Conservation (phyloP, 1,284 basidiomycete genomes). For the Schizophyllum amplum region DNA sequence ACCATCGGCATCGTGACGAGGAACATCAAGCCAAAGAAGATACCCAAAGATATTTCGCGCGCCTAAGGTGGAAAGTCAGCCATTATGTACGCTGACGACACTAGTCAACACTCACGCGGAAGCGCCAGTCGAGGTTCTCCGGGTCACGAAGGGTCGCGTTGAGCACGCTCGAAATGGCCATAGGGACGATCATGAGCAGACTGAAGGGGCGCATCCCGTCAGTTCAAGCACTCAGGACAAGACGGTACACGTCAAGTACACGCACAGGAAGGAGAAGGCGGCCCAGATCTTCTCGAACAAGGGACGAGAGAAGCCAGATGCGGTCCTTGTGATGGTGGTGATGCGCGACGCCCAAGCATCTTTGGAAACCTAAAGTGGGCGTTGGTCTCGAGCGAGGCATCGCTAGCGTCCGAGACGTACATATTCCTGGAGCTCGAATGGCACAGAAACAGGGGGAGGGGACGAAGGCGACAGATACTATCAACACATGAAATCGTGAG, state of each 20-base stretch:
- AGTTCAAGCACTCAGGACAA: no score
- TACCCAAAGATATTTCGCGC: not conserved
- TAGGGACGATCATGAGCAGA: not conserved
- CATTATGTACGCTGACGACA: no score
- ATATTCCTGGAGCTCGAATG: not conserved
- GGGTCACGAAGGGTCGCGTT: not conserved
- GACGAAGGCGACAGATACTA: not conserved
- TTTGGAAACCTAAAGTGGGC: not conserved
- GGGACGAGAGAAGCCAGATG: not conserved
- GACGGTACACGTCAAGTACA: no score
- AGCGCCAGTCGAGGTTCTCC: not conserved
- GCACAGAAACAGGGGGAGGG: not conserved
- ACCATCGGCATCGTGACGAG: not conserved
- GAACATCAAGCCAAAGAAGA: not conserved
- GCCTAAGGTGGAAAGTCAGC: not conserved
- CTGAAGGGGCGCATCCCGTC: not conserved
- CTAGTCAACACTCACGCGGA: not conserved
- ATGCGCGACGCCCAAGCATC: not conserved
- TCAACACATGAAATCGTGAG: not conserved
- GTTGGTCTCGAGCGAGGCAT: no score
- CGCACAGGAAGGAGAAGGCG: not conserved
- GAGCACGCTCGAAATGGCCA: not conserved
- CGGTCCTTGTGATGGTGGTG: not conserved
- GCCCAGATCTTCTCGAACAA: not conserved
- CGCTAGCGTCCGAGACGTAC: no score